Conservation (phyloP, 2,329 filamentous ascomycete species). For the Aspergillus ibericus region DNA sequence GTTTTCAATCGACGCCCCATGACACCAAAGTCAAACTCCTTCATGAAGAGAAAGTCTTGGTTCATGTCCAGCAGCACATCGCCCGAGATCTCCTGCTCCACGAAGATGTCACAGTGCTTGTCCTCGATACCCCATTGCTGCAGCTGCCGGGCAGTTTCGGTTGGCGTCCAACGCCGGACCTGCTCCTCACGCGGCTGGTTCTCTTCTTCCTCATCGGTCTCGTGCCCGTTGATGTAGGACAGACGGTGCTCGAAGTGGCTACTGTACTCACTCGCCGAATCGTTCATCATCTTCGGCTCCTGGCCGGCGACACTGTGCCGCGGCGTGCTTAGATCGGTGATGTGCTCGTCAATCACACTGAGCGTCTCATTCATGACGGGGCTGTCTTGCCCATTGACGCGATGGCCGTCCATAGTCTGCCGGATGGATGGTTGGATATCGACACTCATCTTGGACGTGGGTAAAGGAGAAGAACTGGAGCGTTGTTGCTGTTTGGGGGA, state of each 20-base stretch:
- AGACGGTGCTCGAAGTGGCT: conserved; percentile 72
- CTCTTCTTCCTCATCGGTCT: conserved; percentile 91
- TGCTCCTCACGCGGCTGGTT: conserved; percentile 67
- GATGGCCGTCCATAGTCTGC: conserved; percentile 52
- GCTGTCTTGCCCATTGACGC: conserved; percentile 55
- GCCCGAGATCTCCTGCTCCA: conserved; percentile 92
- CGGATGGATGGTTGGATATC: conserved; percentile 47
- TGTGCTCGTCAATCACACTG: conserved; percentile 95
- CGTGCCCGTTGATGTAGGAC: conserved; percentile 90
- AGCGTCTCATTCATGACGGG: conserved; percentile 91
- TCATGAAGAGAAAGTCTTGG: conserved; percentile 90
- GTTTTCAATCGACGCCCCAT: conserved; percentile 88
- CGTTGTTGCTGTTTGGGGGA: conserved; percentile 30
- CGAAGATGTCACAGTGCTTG: conserved; percentile 89
- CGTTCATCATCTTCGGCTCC: conserved; percentile 59
- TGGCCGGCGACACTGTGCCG: conserved; percentile 54
- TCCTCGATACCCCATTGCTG: conserved; percentile 82
- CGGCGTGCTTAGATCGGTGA: conserved; percentile 75
- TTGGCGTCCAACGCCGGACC: conserved; percentile 75
- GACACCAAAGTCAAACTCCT: conserved; percentile 89
- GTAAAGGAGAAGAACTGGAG: conserved; percentile 39
- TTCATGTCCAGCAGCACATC: conserved; percentile 94
- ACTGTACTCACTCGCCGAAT: conserved; percentile 90
- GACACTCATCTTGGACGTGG: conserved; percentile 35
- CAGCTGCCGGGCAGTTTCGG: conserved; percentile 84